Base-by-base conservation (phyloP, 2,329 filamentous ascomycete species). In the Cladorrhinum sp. region DNA sequence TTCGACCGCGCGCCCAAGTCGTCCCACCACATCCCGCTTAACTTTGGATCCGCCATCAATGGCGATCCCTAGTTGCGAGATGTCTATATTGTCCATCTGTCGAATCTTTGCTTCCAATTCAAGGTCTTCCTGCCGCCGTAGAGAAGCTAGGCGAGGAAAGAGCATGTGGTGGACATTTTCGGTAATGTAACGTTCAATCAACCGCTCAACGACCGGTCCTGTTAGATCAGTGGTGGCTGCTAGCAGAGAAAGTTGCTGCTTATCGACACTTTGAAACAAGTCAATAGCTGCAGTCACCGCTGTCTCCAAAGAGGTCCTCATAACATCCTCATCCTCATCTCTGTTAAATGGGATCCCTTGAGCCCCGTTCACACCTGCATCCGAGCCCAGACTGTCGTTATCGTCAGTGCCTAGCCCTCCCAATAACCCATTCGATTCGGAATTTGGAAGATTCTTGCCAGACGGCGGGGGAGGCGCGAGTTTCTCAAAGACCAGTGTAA, bases 241-340 rank as follows among this genome's bases (percentile, higher is more conserved):
- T 3, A 99, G 81, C 36, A 96, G 81, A 2, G 93, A 97, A 25
- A 99, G 79, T 69, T 98, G 95, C 69, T 96, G 91, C 73, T 96
- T 96, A 72, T 99, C 95, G 5, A 99, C 93, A 62, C 88, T 87
- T 69, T 98, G 93, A 67, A 99, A 99, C 1, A 98, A 81, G 70
- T 99, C 95, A 66, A 99, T 98, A 0, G 93, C 95, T 9, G 90
- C 85, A 9, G 92, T 96, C 10, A 99, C 91, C 1, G 93, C 93
- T 1, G 91, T 96, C 75, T 99, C 95, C 13, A 98, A 78, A 16
- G 92, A 92, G 22, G 87, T 87, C 59, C 93, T 84, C 88, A 99
- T 93, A 27, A 92, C 82, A 66, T 96, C 90, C 73, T 98, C 95
- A 66, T 97, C 93, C 61, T 96, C 92, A 67, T 95, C 91, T 18